A percentile compares a stretch with the other conserved stretches of the same genome.
phyloP scores from a whole-genome alignment of 768 basidiomycete species.

The Podaxis sp. region DNA sequence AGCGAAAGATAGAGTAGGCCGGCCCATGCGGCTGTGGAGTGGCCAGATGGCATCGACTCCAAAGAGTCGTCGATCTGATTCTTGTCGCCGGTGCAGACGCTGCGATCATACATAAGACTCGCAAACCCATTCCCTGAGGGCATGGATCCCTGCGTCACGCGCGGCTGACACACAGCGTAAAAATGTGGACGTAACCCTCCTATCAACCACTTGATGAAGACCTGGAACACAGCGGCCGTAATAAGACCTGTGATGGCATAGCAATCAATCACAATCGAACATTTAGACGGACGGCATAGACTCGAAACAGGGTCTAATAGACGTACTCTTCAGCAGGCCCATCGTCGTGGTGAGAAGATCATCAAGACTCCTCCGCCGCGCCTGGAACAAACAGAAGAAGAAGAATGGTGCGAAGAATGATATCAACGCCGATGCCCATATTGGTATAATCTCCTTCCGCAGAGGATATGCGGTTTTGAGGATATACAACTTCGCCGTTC shows the following conservation, averaged over 20 bases:
- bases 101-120: constrained; percentile 49
- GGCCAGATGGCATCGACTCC: constrained; percentile 57
- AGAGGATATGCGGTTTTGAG: constrained; percentile 52
- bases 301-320: constrained; percentile 23
- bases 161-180: constrained; percentile 50
- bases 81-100: constrained; percentile 54
- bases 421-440: constrained; percentile 51
- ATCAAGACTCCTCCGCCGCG: constrained; percentile 43
- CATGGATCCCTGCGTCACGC: constrained; percentile 27
- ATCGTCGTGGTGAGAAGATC: constrained; percentile 51
- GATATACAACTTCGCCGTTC: constrained; percentile 51
- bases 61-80: constrained; percentile 57
- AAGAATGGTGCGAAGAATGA: constrained; percentile 56
- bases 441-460: constrained; percentile 53
- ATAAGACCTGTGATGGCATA: constrained; percentile 23
- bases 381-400: constrained; percentile 56
- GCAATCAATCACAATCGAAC: neutral
- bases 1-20: constrained; percentile 48
- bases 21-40: constrained; percentile 58
- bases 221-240: constrained; percentile 36
- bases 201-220: constrained; percentile 57
- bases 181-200: constrained; percentile 53
- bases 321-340: constrained; percentile 53
- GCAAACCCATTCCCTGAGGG: constrained; percentile 46
- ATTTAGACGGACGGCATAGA: neutral